phyloP scores from a whole-genome alignment of 2,329 filamentous ascomycete species.

The Penicillium sp. region DNA sequence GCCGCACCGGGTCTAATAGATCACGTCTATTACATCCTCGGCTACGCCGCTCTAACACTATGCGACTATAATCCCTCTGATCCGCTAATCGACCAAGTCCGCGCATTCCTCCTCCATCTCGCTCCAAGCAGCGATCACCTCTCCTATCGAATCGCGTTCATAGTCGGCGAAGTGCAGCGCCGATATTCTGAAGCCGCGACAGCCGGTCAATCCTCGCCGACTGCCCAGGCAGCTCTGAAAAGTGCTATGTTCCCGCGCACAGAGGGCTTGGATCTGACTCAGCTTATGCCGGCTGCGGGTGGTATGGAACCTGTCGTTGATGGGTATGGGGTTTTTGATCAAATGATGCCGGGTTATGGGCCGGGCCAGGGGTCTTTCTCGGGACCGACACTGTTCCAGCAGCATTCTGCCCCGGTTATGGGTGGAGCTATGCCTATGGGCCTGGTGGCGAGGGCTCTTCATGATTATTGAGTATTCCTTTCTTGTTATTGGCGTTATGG shows the following conservation, averaged over 20 bases:
- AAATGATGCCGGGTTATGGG: conserved; percentile 24
- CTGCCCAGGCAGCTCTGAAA: conserved; percentile 14
- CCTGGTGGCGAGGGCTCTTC: conserved; percentile 24
- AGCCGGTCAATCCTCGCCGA: conserved; percentile 21
- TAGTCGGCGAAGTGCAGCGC: conserved; percentile 32
- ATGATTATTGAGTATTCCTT: conserved; percentile 14
- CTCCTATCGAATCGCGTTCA: conserved; percentile 33
- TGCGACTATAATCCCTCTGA: conserved; percentile 36
- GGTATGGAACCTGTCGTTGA: conserved; percentile 27
- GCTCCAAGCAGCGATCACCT: conserved; percentile 35
- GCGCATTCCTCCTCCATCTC: conserved; percentile 33
- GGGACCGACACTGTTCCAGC: conserved; percentile 19
- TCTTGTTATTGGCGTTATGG: neutral
- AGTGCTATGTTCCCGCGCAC: conserved; percentile 16
- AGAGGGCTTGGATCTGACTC: conserved; percentile 23
- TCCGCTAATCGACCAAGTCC: conserved; percentile 34
- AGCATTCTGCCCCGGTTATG: conserved; percentile 12
- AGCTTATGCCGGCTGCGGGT: conserved; percentile 18
- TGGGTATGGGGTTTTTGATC: conserved; percentile 25
- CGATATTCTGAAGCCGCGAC: conserved; percentile 24
- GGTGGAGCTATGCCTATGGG: conserved; percentile 24
- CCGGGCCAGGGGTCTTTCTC: conserved; percentile 16
- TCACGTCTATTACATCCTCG: conserved; percentile 35
- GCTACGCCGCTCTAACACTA: conserved; percentile 36
- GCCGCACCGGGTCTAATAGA: conserved; percentile 34